Percentiles rank a stretch among this genome's conserved stretches.
Conservation (phyloP, 805 yeast genomes). For the Candida arabinofermentans region DNA sequence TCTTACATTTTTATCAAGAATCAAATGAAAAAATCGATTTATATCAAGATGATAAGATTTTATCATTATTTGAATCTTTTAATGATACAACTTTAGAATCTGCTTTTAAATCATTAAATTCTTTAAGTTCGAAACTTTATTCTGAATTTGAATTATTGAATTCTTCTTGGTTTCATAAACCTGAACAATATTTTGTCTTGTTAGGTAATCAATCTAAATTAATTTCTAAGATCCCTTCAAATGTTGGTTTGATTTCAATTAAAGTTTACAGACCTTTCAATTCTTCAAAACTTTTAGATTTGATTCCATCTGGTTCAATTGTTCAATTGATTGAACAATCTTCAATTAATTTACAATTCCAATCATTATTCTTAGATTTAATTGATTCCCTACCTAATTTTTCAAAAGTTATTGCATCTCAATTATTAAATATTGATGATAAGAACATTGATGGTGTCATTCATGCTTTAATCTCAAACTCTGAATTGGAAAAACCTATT, state of each 20-base stretch:
- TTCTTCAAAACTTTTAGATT: constrained; percentile 42
- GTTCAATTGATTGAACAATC: constrained; percentile 70
- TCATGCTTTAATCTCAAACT: constrained; percentile 47
- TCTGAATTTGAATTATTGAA: constrained; percentile 36
- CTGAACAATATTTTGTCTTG: constrained; percentile 46
- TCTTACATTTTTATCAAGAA: constrained; percentile 62
- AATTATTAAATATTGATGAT: constrained; percentile 40
- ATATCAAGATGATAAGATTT: constrained; percentile 4
- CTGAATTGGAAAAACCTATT: constrained; percentile 48
- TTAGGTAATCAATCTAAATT: constrained; percentile 49
- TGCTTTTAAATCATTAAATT: constrained; percentile 30
- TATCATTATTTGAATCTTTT: constrained; percentile 15
- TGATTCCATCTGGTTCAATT: constrained; percentile 48
- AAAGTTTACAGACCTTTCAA: constrained; percentile 74
- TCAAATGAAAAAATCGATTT: constrained; percentile 8
- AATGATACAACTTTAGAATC: constrained; percentile 28
- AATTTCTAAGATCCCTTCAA: constrained; percentile 8
- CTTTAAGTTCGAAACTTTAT: constrained; percentile 28
- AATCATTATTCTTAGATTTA: constrained; percentile 62
- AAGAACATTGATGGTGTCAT: constrained; percentile 41
- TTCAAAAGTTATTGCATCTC: constrained; percentile 52
- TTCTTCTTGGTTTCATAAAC: constrained; percentile 22
- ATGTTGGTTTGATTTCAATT: constrained; percentile 48
- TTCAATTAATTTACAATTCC: constrained; percentile 32
- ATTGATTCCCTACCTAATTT: constrained; percentile 52